Evolutionary conservation across 2,329 filamentous ascomycete genomes (phyloP), one percentile per base, ranked within the genome.

Genomic region (Cladosporium sp.): DNA sequence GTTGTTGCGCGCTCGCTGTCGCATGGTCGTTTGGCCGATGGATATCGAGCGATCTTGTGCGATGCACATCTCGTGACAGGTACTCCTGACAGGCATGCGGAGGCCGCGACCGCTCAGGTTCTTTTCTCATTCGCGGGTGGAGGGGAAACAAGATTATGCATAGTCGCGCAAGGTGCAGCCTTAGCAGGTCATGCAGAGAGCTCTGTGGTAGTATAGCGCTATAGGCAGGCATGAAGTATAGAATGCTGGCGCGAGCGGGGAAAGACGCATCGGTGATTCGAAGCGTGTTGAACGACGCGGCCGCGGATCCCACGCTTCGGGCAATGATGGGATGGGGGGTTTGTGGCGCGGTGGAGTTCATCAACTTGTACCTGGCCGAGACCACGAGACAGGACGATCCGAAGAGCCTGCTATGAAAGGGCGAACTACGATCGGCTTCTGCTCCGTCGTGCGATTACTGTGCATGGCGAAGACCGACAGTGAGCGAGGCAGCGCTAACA

Each of bases 111-210:
- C 22, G 22, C 22, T 1, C 22, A 28, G 22, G 7, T 7, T 28
- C 33, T 37, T 35, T 9, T 46, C 34, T 19, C 10, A 46, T 46
- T 46, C 44, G 44, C 22, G 44, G 44, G 33, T 33, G 38, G 38
- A 8, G 31, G n/a, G 34, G 18, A 16, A 38, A n/a, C 33, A 46
- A 35, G 16, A 19, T 46, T 35, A 46, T 46, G 44, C 44, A 46
- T 46, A 46, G 28, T 35, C 44, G 44, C 44, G 44, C 44, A 38
- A 46, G 34, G 44, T 19, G 44, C 44, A 46, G 44, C 33, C 38
- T 46, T 38, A 38, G 22, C 22, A 28, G 22, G 22, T 28, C 16
- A 46, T 35, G 33, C 31, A 19, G n/a, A 46, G 13, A 28, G 41
- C 19, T 43, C 13, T 13, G 28, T 19, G 44, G 31, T 38, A 35